Conservation (phyloP, 2,329 filamentous ascomycete species). For the Sporothrix variecibatus region DNA sequence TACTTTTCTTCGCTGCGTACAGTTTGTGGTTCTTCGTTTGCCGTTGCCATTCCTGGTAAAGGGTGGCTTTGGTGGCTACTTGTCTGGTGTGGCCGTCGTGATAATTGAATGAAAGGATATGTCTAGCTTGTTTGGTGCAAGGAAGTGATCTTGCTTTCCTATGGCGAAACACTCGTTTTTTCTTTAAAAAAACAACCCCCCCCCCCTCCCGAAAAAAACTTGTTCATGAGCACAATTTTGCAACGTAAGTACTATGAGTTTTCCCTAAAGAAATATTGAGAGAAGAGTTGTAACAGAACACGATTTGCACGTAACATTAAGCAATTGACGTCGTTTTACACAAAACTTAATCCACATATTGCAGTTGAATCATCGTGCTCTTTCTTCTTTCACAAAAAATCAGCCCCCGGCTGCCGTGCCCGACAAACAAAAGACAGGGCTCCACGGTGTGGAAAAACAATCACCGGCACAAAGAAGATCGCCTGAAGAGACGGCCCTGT, state of each 20-base stretch:
- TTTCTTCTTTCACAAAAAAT: not conserved
- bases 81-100: not conserved
- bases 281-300: no score
- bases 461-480: conserved; percentile 6
- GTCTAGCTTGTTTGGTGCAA: no score
- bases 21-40: conserved; percentile 25
- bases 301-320: not conserved
- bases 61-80: not conserved
- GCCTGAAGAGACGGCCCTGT: not conserved
- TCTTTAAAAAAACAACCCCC: no score
- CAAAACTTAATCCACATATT: no score
- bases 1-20: not conserved
- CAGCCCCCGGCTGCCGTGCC: not conserved
- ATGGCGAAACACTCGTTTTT: no score
- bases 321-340: not conserved
- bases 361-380: not conserved
- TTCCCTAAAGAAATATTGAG: no score
- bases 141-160: no score
- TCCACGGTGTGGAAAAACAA: not conserved
- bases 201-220: no score
- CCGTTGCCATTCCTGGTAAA: conserved; percentile 29
- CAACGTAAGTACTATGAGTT: no score
- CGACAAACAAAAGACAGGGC: conserved; percentile 6
- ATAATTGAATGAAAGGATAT: not conserved
- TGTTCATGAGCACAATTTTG: no score